Evolutionary conservation across 179 eudicot genomes (phyloP).

Genomic region (Patellifolia procumbens): DNA sequence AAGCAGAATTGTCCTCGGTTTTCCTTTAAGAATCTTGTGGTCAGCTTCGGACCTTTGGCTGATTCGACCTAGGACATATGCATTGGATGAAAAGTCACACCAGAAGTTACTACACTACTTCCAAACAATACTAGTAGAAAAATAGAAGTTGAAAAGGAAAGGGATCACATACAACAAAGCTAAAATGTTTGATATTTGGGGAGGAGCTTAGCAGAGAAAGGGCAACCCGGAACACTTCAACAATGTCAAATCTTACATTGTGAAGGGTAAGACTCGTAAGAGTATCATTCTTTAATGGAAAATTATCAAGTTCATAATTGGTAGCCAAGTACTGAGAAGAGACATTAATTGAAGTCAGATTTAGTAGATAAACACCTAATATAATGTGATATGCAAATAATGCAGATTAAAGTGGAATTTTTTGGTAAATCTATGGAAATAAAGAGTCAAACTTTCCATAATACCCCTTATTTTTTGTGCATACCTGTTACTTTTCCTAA

Average conservation of each 20-base stretch:
- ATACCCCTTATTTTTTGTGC: too few relatives aligned
- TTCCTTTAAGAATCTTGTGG: not conserved
- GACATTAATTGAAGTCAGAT: not conserved
- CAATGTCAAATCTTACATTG: not conserved
- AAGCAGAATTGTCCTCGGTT: slow-evolving; percentile 5
- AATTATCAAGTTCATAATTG: slow-evolving; percentile 3
- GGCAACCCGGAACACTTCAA: slow-evolving; percentile 10
- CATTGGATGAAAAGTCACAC: not conserved
- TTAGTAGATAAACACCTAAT: not conserved
- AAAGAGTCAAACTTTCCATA: too few relatives aligned
- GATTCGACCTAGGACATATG: slow-evolving; percentile 7
- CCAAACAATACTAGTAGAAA: not conserved
- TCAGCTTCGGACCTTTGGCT: slow-evolving; percentile 17
- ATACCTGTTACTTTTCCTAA: too few relatives aligned
- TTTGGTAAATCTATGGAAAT: too few relatives aligned
- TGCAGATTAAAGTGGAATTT: too few relatives aligned
- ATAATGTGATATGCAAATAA: not conserved
- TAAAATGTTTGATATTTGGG: not conserved
- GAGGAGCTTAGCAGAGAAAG: slow-evolving; percentile 13
- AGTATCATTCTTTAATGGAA: slow-evolving; percentile 6
- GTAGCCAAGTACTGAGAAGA: slow-evolving; percentile 14
- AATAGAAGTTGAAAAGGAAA: not conserved
- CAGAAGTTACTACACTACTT: not conserved
- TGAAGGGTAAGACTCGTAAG: not conserved
- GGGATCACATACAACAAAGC: slow-evolving; percentile 7